Base-by-base conservation (phyloP, 768 basidiomycete species). In the Termitomyces bulborhizus region DNA sequence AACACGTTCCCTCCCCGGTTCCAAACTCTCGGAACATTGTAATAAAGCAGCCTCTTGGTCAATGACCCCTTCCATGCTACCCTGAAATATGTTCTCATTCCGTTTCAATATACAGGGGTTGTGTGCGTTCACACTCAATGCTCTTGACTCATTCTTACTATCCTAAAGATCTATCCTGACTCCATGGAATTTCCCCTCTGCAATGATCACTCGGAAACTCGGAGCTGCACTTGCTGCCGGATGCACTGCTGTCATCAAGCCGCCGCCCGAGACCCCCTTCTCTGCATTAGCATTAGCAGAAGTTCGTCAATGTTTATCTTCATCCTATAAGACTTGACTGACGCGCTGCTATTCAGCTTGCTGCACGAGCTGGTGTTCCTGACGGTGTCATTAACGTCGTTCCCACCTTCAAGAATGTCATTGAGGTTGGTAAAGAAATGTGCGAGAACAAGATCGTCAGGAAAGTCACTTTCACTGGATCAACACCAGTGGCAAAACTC, bases 171-270 rank as follows among this genome's bases (percentile, higher is more conserved):
- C 86, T 6, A 89, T 92, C 59, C 60, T 91, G 41, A 90, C 89
- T 0, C 89, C 89, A 36, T 90, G 90, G 91, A 94, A 97, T 70
- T 98, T 97, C 74, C 95, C 95, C 2, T 92, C 89, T 26, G 91
- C 93, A 0, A 95, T 95, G 92, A 89, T 93, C 21, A 88, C 89
- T 0, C 86, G 93, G n/a, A 95, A 95, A 69, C 73, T 93, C 15
- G 91, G 84, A 27, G 83, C 92, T 29, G 93, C 91, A 24, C 80
- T 98, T 15, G 96, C 95, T 1, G 93, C 93, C 15, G 97, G 97
- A n/a, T 98, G 96, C 67, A 97, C 96, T 0, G 80, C 86, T 0
- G 94, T 99, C 46, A 85, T 98, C 69, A 98, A 98, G 63, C 95
- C 95, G 1, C 87, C 97, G 0, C 82, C 93, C 0, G 97, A 99